Base-by-base conservation (phyloP, 352 stramenopile species). In the Pythium plurisporium region DNA sequence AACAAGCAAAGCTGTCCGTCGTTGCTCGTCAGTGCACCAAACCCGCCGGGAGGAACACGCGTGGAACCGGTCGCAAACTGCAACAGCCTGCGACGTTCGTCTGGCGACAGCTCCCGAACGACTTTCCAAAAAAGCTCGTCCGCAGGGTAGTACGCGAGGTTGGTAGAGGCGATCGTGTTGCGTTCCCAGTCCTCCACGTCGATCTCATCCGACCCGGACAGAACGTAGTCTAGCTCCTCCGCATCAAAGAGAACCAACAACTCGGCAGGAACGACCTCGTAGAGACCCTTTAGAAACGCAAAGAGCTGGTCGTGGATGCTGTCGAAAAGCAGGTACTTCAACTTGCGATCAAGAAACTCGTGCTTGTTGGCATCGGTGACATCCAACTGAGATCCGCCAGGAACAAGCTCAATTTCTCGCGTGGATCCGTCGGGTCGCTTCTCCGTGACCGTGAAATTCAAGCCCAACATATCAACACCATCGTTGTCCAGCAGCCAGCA, bases 231-330 rank as follows among this genome's bases (percentile, higher is more conserved):
- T 5, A 99, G 76, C 73, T 99, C 96, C 74, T 99, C 94, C 27
- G 95, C 95, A 67, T 99, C 96, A 69, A 99, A 99, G 6, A 97
- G 78, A 45, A 96, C 88, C 23, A 99, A 64, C 40, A 98, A 77
- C 25, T 96, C 77, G 41, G 94, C 86, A 2, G 96, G 96, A 62
- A 99, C 89, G 17, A 99, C 89, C 58, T 99, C 92, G 67, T 98
- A 98, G 37, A 99, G 89, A 22, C 96, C 96, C 44, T 81, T 91
- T 25, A 99, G 57, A 41, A 87, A 77, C 4, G 71, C 77, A 34
- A 84, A 73, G 30, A 87, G 58, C 54, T 89, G 72, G 42, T 74
- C 64, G 3, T 64, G 64, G 1, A 89, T 69, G 49, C 69, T 85
- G 43, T 82, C 76, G 20, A 85, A 86, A 1, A 89, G 64, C 23